Base-by-base conservation (phyloP, 2,329 filamentous ascomycete genomes). In the Pyricularia grisea region DNA sequence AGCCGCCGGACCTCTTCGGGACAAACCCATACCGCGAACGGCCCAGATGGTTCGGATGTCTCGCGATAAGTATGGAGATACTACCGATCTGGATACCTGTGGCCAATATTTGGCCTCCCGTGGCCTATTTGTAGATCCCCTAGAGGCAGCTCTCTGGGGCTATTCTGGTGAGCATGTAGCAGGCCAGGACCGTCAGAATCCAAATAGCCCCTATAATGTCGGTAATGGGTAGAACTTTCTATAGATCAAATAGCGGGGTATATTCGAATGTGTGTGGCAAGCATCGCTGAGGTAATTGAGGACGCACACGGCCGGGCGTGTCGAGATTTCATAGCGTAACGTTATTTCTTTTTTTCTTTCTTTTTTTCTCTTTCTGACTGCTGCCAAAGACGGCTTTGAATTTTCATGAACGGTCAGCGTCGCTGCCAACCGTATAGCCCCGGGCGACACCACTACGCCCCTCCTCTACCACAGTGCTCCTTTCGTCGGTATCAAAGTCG, bases 361-460 rank as follows among this genome's bases (percentile, higher is more conserved):
- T 27, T 27, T 4, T 42, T 42, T 9, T 42, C 17, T 3, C 12
- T 50, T 55, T 55, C 42, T n/a, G 60, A 28, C 20, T 20, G 25
- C 14, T 20, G 25, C 27, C 25, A 11, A 20, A 30, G 10, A 17
- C 1, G 4, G 12, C 12, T 50, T 36, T 23, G 4, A 12, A 70
- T 77, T 76, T 68, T 77, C 76, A 74, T 66, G 73, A 72, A 65
- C 74, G 79, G 66, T 79, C 77, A 68, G 74, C 73, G 66, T 81
- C 82, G 25, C 88, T 87, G 9, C 91, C 92, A 68, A 95, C 90
- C 0, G 84, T 87, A 81, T 99, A 99, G 0, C 94, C 95, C 74
- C 92, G 88, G 42, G 95, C 95, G 69, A 98, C 88, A 20, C 95
- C 95, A 72, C 89, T 91, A 72, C 93, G 87, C 1, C 95, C 95